Base-by-base conservation (phyloP, 805 yeast genomes). In the Monosporozyma aerobia region DNA sequence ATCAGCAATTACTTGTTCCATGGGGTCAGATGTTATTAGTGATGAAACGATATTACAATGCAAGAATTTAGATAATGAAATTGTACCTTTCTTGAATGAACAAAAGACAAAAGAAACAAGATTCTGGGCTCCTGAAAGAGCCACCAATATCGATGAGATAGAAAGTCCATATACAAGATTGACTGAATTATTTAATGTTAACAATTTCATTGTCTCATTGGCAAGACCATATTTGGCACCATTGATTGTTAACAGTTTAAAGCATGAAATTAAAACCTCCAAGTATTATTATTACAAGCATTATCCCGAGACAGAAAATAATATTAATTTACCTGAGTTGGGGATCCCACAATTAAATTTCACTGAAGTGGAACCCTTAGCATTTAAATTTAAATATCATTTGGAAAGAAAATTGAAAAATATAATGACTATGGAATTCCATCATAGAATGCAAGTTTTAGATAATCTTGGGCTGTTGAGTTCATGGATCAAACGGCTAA, bases 221-320 rank as follows among this genome's bases (percentile, higher is more conserved):
- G 96, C 98, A 8, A 77, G 97, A 56, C 97, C 98, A 0, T 94
- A 92, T 62, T 73, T 92, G 59, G 96, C 97, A 0, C 97, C 98
- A 0, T 73, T 92, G 53, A 78, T 94, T 44, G 82, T 87, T 39
- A 85, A 87, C 57, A 97, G 89, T 63, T 75, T 88, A 62, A 85
- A 84, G 62, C 94, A 89, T 63, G 79, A 78, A 55, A 78, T 76
- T 52, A 75, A 69, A 63, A 69, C 63, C 53, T 58, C 74, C 52
- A 59, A 63, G 59, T 69, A 69, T 50, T 69, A 65, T 44, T 73
- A 61, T 37, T 72, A 58, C 60, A 70, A 63, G 56, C 75, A 62
- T 51, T 73, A 56, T 54, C 72, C 72, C 73, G 64, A 75, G 68
- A 61, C 60, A 37, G 53, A 53, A 19, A 57, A 59, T 33, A 56